phyloP scores from a whole-genome alignment of 768 basidiomycete species.

The Rhizopogon sp. region DNA sequence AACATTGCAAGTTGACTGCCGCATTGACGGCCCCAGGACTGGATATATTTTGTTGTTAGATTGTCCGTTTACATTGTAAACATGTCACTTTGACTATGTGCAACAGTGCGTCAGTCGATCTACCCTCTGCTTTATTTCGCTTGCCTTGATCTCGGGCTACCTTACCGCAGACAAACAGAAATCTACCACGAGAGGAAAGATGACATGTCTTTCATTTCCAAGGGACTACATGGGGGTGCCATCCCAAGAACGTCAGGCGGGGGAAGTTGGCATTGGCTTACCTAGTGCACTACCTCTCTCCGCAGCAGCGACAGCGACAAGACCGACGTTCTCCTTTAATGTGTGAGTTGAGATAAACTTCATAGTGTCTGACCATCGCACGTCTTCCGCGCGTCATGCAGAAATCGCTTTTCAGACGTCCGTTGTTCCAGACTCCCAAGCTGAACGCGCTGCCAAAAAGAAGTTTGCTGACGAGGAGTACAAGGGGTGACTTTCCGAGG shows the following conservation, averaged over 20 bases:
- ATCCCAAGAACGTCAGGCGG: too few species aligned
- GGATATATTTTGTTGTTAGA: conserved; percentile 65
- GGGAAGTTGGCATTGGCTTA: conserved; percentile 2
- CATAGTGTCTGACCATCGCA: neutral
- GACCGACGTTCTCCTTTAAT: conserved; percentile 55
- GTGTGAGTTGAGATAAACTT: conserved; percentile 18
- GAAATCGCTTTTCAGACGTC: conserved; percentile 37
- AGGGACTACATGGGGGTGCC: too few species aligned
- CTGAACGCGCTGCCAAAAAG: conserved; percentile 57
- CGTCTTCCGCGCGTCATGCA: neutral
- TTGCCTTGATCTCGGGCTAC: too few species aligned
- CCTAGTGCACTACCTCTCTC: conserved; percentile 16
- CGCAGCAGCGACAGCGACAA: conserved; percentile 31
- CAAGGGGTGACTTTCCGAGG: conserved; percentile 38
- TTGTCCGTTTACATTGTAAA: conserved; percentile 1
- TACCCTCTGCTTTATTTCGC: too few species aligned
- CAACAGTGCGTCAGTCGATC: too few species aligned
- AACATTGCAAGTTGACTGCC: conserved; percentile 36
- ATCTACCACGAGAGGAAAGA: too few species aligned
- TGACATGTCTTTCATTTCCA: too few species aligned
- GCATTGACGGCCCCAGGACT: conserved; percentile 67
- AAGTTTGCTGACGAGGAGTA: conserved; percentile 51
- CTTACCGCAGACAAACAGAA: too few species aligned
- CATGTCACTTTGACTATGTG: too few species aligned
- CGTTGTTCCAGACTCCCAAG: conserved; percentile 45